Evolutionary conservation across 768 basidiomycete genomes (phyloP).

Genomic region (Xerocomellus intermedius): DNA sequence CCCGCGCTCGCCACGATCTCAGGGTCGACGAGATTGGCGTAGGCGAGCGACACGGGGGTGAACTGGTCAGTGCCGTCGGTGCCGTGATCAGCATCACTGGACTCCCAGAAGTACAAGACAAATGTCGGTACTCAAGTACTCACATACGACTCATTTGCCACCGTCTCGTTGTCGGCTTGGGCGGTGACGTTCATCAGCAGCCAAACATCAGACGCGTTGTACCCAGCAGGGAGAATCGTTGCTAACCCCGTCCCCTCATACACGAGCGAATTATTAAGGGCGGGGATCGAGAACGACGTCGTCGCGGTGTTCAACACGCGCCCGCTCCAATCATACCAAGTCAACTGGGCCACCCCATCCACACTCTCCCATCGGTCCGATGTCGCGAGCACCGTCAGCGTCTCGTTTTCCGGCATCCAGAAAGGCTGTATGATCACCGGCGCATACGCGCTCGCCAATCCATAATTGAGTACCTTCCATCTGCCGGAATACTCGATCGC

Average conservation of each 20-base stretch:
- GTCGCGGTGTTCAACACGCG: constrained; percentile 37
- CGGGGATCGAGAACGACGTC: constrained; percentile 42
- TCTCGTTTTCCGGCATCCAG: constrained; percentile 50
- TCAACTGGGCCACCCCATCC: constrained; percentile 45
- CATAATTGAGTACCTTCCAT: constrained; percentile 61
- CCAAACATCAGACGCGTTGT: constrained; percentile 46
- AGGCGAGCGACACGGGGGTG: constrained; percentile 48
- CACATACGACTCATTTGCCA: constrained; percentile 54
- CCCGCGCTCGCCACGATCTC: constrained; percentile 37
- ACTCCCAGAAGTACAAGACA: neutral
- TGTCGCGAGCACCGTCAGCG: constrained; percentile 48
- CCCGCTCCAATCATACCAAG: constrained; percentile 60
- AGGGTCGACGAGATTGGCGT: constrained; percentile 49
- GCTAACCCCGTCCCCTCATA: constrained; percentile 40
- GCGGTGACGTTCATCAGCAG: constrained; percentile 51
- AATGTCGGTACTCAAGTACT: constrained; percentile 33
- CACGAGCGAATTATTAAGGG: constrained; percentile 50
- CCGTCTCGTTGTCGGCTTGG: constrained; percentile 36
- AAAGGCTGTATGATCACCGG: constrained; percentile 55
- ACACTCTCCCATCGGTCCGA: constrained; percentile 52
- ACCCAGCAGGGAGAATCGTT: constrained; percentile 45
- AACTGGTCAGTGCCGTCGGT: constrained; percentile 36
- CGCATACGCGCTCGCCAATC: constrained; percentile 41
- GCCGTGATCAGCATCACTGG: neutral
- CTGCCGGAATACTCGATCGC: constrained; percentile 56